Evolutionary conservation across 2,329 filamentous ascomycete species (phyloP), one percentile per base, ranked within the genome.

Genomic region (Aspergillus sp.): DNA sequence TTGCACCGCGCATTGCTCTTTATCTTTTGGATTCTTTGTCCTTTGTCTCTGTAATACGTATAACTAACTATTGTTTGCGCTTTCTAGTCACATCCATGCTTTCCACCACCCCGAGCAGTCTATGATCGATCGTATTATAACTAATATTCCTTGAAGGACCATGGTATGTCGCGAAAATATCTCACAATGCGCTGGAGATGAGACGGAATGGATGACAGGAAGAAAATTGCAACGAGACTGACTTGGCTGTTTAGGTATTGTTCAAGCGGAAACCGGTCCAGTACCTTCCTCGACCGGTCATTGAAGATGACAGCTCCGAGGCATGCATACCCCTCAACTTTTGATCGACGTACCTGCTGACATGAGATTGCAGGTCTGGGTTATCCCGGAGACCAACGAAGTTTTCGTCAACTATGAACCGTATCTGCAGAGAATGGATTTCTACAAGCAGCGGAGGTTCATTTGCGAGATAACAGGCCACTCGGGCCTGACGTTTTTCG

Each of bases 381-480:
- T 92, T 65, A 97, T 99, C 65, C 84, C 88, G 59, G 88, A 93
- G 76, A 98, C 95, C 13, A 91, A 90, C 47, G 95, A 99, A 79
- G 83, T 97, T 59, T 99, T 98, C 73, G 82, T 84, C 19, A 89
- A 89, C 54, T 98, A 98, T 76, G 93, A 97, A 71, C 87, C 89
- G 45, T 99, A 96, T 78, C 79, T 97, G 38, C 84, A 86, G 69
- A 87, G 93, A 61, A 89, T 93, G 84, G 93, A 97, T 75, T 97
- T 96, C 74, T 97, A 97, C 75, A 92, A 90, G 69, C 91, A 96
- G 88, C 91, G 88, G 72, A 88, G 90, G 58, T 99, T 98, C 76
- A 97, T 96, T 63, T 97, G 96, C 77, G 91, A 96, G 74, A 96
- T 98, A 66, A 97, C 92, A 12, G 95, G 95, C 57, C 94, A 96